Percentiles rank a stretch among this genome's conserved stretches.
These are phyloP conservation scores for Mimosa pudica DNA, from an alignment of 306 rosid genomes.

Conservation along the genomic window DNA sequence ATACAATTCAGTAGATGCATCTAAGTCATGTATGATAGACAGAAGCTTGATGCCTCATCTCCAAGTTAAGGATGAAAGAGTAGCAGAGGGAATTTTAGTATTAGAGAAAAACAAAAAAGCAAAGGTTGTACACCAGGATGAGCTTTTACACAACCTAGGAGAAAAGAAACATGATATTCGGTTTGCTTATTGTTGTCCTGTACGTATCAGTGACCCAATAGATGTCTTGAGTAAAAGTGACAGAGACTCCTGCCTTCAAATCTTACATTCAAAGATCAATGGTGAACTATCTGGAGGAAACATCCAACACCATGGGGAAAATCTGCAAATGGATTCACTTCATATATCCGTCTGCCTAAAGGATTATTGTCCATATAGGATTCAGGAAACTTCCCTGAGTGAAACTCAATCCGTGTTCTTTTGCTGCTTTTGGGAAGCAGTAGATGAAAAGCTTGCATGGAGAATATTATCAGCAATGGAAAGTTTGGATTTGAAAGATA, in stretches of 20 bases:
- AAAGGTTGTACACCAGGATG: conserved; percentile 67
- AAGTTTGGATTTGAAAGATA: conserved; percentile 23
- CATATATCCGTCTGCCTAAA: conserved; percentile 46
- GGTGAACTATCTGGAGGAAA: conserved; percentile 41
- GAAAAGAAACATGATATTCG: conserved; percentile 51
- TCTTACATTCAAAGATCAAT: conserved; percentile 41
- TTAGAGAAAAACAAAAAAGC: conserved; percentile 58
- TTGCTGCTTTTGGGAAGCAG: conserved; percentile 55
- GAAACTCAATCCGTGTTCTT: conserved; percentile 32
- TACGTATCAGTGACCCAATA: conserved; percentile 32
- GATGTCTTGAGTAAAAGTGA: conserved; percentile 26
- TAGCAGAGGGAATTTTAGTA: conserved; percentile 65
- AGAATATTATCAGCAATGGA: conserved; percentile 49
- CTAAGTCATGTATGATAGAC: conserved; percentile 42
- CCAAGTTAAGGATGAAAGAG: conserved; percentile 73
- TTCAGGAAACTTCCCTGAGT: conserved; percentile 29
- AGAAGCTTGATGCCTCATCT: conserved; percentile 38
- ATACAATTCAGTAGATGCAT: conserved; percentile 45
- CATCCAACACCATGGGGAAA: conserved; percentile 45
- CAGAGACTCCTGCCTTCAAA: conserved; percentile 36
- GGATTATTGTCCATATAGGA: conserved; percentile 51
- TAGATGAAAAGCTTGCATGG: conserved; percentile 57
- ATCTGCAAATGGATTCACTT: conserved; percentile 54
- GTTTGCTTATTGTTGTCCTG: conserved; percentile 51
- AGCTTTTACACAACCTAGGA: conserved; percentile 62